A percentile compares a stretch with the other conserved stretches of the same genome.
Evolutionary conservation across 208 protist species (phyloP).

Genomic region (Angomonas desouzai): DNA sequence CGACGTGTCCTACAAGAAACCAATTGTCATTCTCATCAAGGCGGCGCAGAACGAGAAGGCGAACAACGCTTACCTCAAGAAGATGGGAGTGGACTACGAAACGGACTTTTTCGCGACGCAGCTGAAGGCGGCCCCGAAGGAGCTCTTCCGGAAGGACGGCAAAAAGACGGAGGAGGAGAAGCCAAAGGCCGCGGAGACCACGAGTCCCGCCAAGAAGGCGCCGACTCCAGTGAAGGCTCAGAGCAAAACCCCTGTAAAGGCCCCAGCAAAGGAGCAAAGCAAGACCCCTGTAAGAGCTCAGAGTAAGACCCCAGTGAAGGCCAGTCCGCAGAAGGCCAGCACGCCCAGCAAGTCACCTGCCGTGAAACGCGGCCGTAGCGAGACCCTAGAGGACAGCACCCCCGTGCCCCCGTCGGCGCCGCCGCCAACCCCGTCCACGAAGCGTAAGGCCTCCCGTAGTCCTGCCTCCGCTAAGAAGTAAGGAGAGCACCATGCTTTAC

Average conservation of each 20-base stretch:
- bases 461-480: slow-evolving; percentile 6
- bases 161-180: not conserved
- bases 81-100: slow-evolving; percentile 66
- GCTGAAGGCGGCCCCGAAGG: slow-evolving; percentile 35
- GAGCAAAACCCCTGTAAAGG: too few relatives aligned
- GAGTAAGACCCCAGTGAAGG: not conserved
- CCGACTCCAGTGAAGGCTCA: not conserved
- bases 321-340: not conserved
- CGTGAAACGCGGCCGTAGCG: not conserved
- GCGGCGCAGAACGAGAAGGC: slow-evolving; percentile 54
- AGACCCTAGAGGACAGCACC: not conserved
- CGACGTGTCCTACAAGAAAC: slow-evolving; percentile 53
- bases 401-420: not conserved
- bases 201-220: slow-evolving; percentile 6
- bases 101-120: slow-evolving; percentile 57
- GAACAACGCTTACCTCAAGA: slow-evolving; percentile 72
- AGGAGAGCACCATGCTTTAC: not conserved
- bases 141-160: slow-evolving; percentile 19
- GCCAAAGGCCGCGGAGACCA: slow-evolving; percentile 8
- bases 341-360: slow-evolving; percentile 13
- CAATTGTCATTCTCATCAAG: slow-evolving; percentile 61
- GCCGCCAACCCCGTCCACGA: not conserved
- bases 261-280: not conserved
- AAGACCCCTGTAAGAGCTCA: slow-evolving; percentile 6
- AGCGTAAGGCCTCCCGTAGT: slow-evolving; percentile 9